phyloP scores from a whole-genome alignment of 257 asterid species.

The Oldenlandia corymbosa region DNA sequence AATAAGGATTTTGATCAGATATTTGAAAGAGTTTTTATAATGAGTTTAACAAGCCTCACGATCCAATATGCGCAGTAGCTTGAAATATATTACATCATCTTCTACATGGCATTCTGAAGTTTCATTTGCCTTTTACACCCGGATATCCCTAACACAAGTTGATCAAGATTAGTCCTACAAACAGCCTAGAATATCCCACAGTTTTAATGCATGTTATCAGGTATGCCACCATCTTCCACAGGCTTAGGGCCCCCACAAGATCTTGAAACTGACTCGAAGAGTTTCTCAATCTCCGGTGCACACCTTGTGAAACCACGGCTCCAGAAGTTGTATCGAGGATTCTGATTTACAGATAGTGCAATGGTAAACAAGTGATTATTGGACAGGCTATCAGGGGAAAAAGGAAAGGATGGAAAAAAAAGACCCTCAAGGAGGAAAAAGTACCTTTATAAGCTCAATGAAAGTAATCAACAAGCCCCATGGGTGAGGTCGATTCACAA shows the following conservation, averaged over 20 bases:
- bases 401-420: not conserved
- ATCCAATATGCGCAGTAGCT: no score
- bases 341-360: constrained; percentile 33
- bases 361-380: not conserved
- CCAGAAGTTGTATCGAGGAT: constrained; percentile 93
- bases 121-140: not conserved
- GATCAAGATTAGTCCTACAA: not conserved
- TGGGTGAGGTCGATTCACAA: constrained; percentile 89
- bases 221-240: constrained; percentile 68
- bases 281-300: constrained; percentile 93
- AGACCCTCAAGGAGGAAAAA: not conserved
- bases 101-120: no score
- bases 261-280: constrained; percentile 83
- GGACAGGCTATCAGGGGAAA: no score
- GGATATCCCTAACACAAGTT: not conserved
- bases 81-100: no score
- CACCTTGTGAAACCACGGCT: constrained; percentile 79
- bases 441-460: constrained; percentile 87
- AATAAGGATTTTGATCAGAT: no score
- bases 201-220: constrained; percentile 55
- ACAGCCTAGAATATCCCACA: not conserved
- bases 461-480: constrained; percentile 95
- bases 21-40: no score
- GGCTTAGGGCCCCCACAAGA: constrained; percentile 93
- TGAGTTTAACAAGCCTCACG: no score